These are phyloP conservation scores for Candida parachauliodes DNA, from an alignment of 805 yeast genomes.

Conservation along the genomic window DNA sequence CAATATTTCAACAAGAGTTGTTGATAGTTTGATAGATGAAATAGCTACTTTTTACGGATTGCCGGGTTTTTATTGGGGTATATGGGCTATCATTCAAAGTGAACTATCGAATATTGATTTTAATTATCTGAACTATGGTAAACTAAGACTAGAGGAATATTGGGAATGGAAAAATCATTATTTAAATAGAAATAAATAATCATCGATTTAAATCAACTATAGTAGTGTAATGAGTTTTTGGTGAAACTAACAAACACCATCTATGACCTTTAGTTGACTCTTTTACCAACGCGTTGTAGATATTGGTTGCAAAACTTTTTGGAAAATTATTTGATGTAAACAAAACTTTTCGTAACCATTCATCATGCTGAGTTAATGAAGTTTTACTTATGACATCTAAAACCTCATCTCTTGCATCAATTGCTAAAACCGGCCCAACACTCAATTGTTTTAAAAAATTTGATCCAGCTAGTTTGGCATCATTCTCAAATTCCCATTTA, in stretches of 20 bases:
- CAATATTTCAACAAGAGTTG: slow-evolving; percentile 23
- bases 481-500: slow-evolving; percentile 72
- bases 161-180: slow-evolving; percentile 56
- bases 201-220: slow-evolving; percentile 56
- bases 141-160: slow-evolving; percentile 59
- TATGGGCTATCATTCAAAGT: slow-evolving; percentile 77
- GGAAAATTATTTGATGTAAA: slow-evolving; percentile 75
- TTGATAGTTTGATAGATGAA: slow-evolving; percentile 51
- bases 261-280: slow-evolving; percentile 70
- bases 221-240: slow-evolving; percentile 66
- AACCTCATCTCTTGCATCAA: slow-evolving; percentile 82
- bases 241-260: slow-evolving; percentile 74
- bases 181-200: slow-evolving; percentile 8
- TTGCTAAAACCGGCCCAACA: slow-evolving; percentile 67
- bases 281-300: slow-evolving; percentile 67
- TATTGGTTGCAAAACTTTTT: slow-evolving; percentile 70
- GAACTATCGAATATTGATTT: slow-evolving; percentile 68
- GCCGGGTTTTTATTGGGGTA: slow-evolving; percentile 84
- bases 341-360: slow-evolving; percentile 80
- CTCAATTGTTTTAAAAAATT: slow-evolving; percentile 52
- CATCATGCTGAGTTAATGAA: slow-evolving; percentile 72
- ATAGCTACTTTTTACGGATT: slow-evolving; percentile 63
- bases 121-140: slow-evolving; percentile 61
- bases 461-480: slow-evolving; percentile 59
- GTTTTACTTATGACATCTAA: slow-evolving; percentile 78